These are phyloP conservation scores for Pelargonium fulgidum DNA, from an alignment of 441 rosid species.

Conservation along the genomic window DNA sequence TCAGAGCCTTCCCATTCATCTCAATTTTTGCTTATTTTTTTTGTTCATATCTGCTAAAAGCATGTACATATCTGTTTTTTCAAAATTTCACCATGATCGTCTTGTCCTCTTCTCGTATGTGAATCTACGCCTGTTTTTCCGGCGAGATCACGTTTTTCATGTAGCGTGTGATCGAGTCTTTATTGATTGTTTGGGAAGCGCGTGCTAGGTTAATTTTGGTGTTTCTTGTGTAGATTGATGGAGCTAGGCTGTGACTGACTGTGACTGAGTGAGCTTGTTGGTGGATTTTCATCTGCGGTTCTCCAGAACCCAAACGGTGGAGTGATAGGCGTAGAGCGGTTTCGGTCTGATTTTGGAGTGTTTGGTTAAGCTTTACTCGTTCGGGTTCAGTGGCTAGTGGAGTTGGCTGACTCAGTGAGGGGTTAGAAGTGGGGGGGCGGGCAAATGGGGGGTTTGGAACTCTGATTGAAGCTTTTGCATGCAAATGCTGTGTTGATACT, in stretches of 20 bases:
- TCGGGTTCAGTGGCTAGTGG: conserved; percentile 4
- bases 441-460: conserved; percentile 18
- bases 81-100: not conserved
- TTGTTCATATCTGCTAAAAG: not conserved
- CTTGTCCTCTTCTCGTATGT: not conserved
- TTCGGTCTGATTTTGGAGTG: not conserved
- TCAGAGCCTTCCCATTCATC: not conserved
- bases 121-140: not conserved
- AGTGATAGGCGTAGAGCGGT: not conserved
- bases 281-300: not conserved
- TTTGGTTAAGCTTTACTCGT: not conserved
- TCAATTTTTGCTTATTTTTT: conserved; percentile 9
- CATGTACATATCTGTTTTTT: not conserved
- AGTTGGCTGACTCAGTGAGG: not conserved
- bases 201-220: conserved; percentile 9
- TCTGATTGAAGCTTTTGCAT: conserved; percentile 14
- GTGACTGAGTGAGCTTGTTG: conserved; percentile 6
- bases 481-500: conserved; percentile 12
- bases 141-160: conserved; percentile 4
- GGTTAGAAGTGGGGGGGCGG: conserved; percentile 8
- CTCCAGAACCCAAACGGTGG: not conserved
- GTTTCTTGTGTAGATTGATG: conserved; percentile 8
- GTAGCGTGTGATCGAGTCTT: conserved; percentile 16
- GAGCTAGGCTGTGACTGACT: not conserved
- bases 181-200: conserved; percentile 11